Percentiles rank a stretch among this genome's conserved stretches.
Conservation (phyloP, 805 yeast species). For the Cyberlindnera mississippiensis region DNA sequence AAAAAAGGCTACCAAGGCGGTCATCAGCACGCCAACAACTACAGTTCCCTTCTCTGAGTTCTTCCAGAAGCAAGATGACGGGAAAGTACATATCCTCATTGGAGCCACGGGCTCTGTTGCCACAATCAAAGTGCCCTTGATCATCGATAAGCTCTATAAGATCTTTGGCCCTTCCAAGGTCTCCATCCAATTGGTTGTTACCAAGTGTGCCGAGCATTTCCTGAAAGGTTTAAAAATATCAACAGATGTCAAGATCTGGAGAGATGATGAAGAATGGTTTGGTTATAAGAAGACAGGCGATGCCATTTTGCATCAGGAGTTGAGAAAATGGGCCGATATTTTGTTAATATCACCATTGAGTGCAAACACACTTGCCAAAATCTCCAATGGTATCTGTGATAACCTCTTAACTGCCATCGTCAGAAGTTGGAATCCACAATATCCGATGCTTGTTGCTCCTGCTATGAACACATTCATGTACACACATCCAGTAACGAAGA, state of each 20-base stretch:
- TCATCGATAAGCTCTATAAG: slow-evolving; percentile 81
- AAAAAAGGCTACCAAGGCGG: slow-evolving; percentile 42
- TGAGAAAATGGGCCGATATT: slow-evolving; percentile 83
- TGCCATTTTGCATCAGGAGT: slow-evolving; percentile 72
- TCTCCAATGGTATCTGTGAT: slow-evolving; percentile 74
- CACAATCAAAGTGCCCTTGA: slow-evolving; percentile 85
- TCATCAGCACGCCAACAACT: slow-evolving; percentile 57
- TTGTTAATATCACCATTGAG: slow-evolving; percentile 72
- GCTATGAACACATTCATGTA: slow-evolving; percentile 87
- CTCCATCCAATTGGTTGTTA: slow-evolving; percentile 80
- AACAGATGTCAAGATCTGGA: slow-evolving; percentile 76
- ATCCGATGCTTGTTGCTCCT: slow-evolving; percentile 74
- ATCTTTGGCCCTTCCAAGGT: slow-evolving; percentile 70
- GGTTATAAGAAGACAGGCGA: slow-evolving; percentile 53
- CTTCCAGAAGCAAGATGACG: slow-evolving; percentile 70
- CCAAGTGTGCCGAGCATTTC: slow-evolving; percentile 73
- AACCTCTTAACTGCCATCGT: slow-evolving; percentile 70
- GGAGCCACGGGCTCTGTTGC: slow-evolving; percentile 98
- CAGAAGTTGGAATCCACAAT: slow-evolving; percentile 73
- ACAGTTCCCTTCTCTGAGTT: slow-evolving; percentile 74
- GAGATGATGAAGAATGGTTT: slow-evolving; percentile 79
- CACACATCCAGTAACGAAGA: slow-evolving; percentile 72
- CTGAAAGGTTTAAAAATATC: slow-evolving; percentile 59
- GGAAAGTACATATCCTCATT: slow-evolving; percentile 78
- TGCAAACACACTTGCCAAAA: slow-evolving; percentile 75